A percentile compares a stretch with the other conserved stretches of the same genome.
Evolutionary conservation across 176 grass and related monocot genomes (phyloP).

Genomic region (Dactylis glomerata): DNA sequence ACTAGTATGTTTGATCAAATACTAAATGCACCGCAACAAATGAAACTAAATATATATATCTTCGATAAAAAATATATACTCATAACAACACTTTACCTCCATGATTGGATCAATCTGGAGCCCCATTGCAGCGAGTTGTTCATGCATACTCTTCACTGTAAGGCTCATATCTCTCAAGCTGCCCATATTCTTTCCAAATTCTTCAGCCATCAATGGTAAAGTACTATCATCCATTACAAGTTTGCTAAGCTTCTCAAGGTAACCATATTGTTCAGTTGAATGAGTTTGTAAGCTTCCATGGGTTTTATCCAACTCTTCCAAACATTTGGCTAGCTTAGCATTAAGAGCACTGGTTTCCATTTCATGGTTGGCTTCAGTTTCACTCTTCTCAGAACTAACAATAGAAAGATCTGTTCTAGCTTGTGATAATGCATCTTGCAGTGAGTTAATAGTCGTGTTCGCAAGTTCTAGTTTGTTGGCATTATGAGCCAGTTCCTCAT

Average conservation of each 20-base stretch:
- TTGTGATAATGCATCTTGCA: conserved; percentile 71
- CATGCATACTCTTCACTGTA: conserved; percentile 71
- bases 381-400: conserved; percentile 57
- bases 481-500: conserved; percentile 53
- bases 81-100: conserved; percentile 52
- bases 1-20: not conserved
- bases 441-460: conserved; percentile 55
- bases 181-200: conserved; percentile 66
- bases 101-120: conserved; percentile 46
- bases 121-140: conserved; percentile 63
- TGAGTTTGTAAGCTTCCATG: conserved; percentile 52
- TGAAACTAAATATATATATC: not conserved
- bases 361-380: conserved; percentile 52
- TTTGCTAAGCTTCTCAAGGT: conserved; percentile 59
- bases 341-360: conserved; percentile 58
- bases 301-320: conserved; percentile 64
- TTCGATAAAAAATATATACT: not conserved
- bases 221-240: conserved; percentile 60
- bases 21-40: conserved; percentile 2
- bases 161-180: conserved; percentile 64
- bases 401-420: conserved; percentile 45
- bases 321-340: conserved; percentile 58
- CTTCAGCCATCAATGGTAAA: conserved; percentile 53
- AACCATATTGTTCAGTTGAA: conserved; percentile 57
- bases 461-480: conserved; percentile 66